Conservation (phyloP, 352 stramenopile genomes). For the Phytophthora chlamydospora region DNA sequence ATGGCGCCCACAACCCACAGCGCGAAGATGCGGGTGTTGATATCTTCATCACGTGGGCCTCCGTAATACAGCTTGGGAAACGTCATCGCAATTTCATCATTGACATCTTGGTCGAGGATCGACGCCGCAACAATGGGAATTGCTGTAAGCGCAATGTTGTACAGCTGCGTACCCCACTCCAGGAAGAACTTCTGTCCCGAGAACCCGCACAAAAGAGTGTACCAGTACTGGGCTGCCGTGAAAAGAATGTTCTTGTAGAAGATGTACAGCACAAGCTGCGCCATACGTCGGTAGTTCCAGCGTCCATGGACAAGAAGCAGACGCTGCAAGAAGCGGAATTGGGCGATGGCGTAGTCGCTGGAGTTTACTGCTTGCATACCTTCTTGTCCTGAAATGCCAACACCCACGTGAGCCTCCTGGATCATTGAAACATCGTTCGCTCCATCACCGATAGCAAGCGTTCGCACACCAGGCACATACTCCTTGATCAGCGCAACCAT, state of each 20-base stretch:
- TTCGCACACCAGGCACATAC: constrained; percentile 70
- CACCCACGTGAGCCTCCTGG: constrained; percentile 90
- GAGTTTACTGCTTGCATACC: constrained; percentile 94
- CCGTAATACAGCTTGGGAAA: constrained; percentile 77
- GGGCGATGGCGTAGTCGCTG: constrained; percentile 93
- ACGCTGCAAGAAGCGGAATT: constrained; percentile 92
- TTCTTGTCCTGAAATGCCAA: constrained; percentile 93
- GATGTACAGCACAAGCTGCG: constrained; percentile 91
- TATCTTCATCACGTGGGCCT: constrained; percentile 64
- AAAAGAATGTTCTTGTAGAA: constrained; percentile 95
- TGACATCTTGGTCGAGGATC: constrained; percentile 79
- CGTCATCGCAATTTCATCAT: constrained; percentile 63
- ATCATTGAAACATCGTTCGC: constrained; percentile 97
- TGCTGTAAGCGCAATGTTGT: constrained; percentile 80
- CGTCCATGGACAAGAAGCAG: constrained; percentile 92
- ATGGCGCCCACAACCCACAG: constrained; percentile 75
- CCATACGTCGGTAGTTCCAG: constrained; percentile 91
- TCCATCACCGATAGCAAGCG: constrained; percentile 92
- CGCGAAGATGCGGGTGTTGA: constrained; percentile 72
- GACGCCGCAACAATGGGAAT: constrained; percentile 73
- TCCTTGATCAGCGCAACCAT: constrained; percentile 87
- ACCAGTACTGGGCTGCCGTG: constrained; percentile 78
- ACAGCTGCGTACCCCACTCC: constrained; percentile 77
- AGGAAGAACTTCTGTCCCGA: constrained; percentile 88
- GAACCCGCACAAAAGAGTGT: constrained; percentile 75